Evolutionary conservation across 306 rosid species (phyloP).

Genomic region (Castanospermum australe): DNA sequence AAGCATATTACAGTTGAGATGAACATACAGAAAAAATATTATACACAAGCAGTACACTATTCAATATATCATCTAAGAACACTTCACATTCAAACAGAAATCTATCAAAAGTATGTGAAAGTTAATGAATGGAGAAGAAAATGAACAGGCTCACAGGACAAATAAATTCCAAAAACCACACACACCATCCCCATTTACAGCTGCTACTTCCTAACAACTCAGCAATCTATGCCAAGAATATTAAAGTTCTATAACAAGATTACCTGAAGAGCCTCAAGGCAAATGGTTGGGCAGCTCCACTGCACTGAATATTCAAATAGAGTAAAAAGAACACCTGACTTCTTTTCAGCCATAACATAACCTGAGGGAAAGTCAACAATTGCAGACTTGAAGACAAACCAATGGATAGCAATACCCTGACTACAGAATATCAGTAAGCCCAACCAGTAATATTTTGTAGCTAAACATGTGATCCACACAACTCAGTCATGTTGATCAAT

Average conservation of each 20-base stretch:
- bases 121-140: not conserved
- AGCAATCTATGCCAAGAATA: conserved; percentile 1
- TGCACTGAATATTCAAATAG: conserved; percentile 64
- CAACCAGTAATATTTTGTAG: not conserved
- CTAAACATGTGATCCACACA: not conserved
- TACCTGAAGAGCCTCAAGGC: conserved; percentile 98
- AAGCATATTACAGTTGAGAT: conserved; percentile 2
- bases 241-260: conserved; percentile 6
- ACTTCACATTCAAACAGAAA: not conserved
- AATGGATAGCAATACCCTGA: not conserved
- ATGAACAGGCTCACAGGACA: not conserved
- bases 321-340: conserved; percentile 56
- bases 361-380: conserved; percentile 42
- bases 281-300: conserved; percentile 55
- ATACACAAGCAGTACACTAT: not conserved
- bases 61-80: not conserved
- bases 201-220: not conserved
- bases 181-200: not conserved
- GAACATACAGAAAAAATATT: not conserved
- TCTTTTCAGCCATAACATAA: conserved; percentile 44
- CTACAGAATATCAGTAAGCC: not conserved
- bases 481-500: not conserved
- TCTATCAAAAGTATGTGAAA: not conserved
- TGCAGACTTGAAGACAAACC: conserved; percentile 17
- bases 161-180: not conserved